Evolutionary conservation across 2,329 filamentous ascomycete genomes (phyloP), one percentile per base, ranked within the genome.

Genomic region (Hypomyces perniciosus): DNA sequence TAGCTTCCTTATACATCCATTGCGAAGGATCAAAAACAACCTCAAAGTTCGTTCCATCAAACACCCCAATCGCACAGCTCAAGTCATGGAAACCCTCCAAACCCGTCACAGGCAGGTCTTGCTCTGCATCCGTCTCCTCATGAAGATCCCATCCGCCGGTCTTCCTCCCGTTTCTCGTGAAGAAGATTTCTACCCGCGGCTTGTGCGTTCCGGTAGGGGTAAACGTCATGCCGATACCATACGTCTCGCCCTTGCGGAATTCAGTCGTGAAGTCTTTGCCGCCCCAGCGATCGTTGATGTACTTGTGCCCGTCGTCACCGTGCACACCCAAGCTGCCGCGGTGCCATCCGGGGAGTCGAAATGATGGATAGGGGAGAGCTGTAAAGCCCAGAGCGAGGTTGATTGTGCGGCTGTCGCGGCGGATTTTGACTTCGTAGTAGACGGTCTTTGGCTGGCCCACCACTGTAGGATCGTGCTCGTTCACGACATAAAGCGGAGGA

Each of bases 291-390:
- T 92, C 85, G 62, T 90, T 89, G 60, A 90, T 76, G 64, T 86
- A 93, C 65, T 79, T 79, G 59, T 85, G 78, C 0, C 88, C 88
- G 65, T 92, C 88, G 65, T 92, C 88, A 43, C 85, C 83, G 64
- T 92, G 88, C n/a, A 92, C 81, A 1, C 76, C 88, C 10, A 91
- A 62, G 56, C 81, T 85, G 13, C 80, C 88, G 33, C 88, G 78
- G 63, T 93, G 85, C 88, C 88, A 92, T 2, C 88, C 88, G 0
- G 88, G 88, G 53, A 91, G 77, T 6, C 88, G 79, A 72, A 89
- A 92, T 0, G 78, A 75, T 6, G 88, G 88, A 62, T 90, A 92
- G 6, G 88, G 88, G 44, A 85, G 79, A 1, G 86, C 87, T 0
- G 79, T 71, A 65, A 83, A 90, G 8, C 88, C 88, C 8, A 92